A percentile compares a stretch with the other conserved stretches of the same genome.
Conservation (phyloP, 2,329 filamentous ascomycete genomes). For the Calonectria fujianensis region DNA sequence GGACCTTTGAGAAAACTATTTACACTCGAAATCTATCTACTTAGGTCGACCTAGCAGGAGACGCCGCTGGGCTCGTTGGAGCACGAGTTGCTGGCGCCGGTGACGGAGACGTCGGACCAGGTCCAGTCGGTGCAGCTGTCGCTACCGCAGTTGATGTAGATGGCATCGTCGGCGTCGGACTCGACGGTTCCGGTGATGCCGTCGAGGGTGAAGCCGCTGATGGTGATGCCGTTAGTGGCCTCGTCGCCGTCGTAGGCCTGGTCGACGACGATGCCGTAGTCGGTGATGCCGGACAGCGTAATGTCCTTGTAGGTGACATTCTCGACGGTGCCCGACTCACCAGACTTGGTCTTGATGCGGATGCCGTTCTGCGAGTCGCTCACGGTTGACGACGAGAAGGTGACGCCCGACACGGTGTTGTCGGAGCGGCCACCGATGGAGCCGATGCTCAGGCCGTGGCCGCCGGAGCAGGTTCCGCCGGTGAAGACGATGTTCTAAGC, state of each 20-base stretch:
- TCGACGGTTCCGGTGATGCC: conserved; percentile 34
- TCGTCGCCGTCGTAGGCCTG: conserved; percentile 39
- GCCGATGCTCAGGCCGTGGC: conserved; percentile 37
- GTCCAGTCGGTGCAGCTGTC: conserved; percentile 41
- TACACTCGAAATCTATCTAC: background rate
- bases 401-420: conserved; percentile 36
- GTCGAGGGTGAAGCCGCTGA: conserved; percentile 31
- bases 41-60: conserved; percentile 15
- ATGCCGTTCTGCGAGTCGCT: conserved; percentile 36
- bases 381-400: conserved; percentile 33
- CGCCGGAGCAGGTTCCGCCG: conserved; percentile 35
- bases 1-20: conserved; percentile 6
- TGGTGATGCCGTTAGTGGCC: conserved; percentile 38
- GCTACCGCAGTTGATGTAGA: conserved; percentile 38
- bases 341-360: conserved; percentile 38
- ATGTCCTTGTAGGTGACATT: conserved; percentile 41
- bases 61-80: conserved; percentile 39
- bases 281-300: conserved; percentile 32
- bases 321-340: conserved; percentile 22
- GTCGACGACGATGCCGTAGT: conserved; percentile 39
- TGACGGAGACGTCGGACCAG: conserved; percentile 37
- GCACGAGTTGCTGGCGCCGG: conserved; percentile 33
- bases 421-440: conserved; percentile 38
- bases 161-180: conserved; percentile 35
- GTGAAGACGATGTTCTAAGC: conserved; percentile 37